Base-by-base conservation (phyloP, 495 filamentous ascomycete genomes). In the Talaromyces thailandensis region DNA sequence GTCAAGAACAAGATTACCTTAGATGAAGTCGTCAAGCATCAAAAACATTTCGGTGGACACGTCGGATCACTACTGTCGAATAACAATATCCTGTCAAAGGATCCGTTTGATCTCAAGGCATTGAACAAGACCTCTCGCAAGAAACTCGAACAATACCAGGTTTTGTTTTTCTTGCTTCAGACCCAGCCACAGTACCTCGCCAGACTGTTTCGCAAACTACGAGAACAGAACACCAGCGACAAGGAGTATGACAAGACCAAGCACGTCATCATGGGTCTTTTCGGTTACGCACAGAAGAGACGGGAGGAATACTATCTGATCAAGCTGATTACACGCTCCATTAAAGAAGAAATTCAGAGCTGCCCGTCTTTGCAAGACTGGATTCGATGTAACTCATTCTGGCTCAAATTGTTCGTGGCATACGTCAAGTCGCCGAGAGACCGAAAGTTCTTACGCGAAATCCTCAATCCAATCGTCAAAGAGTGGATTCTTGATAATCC, bases 1-100 rank as follows among this genome's bases (percentile, higher is more conserved):
- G 95, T 98, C 64, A 97, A 98, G 79, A 98, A 98, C 76, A 99
- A 98, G 76, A 99, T 99, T 70, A 98, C 95, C 0, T 81, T 98
- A 1, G 94, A 99, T 70, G 94, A 99, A 79, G 93, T 99, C 51
- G 89, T 98, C 52, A 93, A 89, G 69, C 95, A 98, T 70, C 95
- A 98, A 72, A 93, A 88, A 75, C 94, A 94, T 70, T 96, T 95
- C 68, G 95, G 94, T 60, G 95, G 94, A 1, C 89, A 95, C 66
- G 88, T 92, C 55, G 91, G 91, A 63, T 92, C 83, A 66, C 79
- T 98, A 12, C 79, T 98, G 37, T 88, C 88, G 58, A 96, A 94
- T 71, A 91, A 83, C 12, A 86, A 92, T 52, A 93, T 96, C 43
- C 85, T 90, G 9, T 96, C 90, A 24, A 87, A 87, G 60, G 94